These are phyloP conservation scores for Globisporangium yorkense DNA, from an alignment of 352 stramenopile species.

Conservation along the genomic window DNA sequence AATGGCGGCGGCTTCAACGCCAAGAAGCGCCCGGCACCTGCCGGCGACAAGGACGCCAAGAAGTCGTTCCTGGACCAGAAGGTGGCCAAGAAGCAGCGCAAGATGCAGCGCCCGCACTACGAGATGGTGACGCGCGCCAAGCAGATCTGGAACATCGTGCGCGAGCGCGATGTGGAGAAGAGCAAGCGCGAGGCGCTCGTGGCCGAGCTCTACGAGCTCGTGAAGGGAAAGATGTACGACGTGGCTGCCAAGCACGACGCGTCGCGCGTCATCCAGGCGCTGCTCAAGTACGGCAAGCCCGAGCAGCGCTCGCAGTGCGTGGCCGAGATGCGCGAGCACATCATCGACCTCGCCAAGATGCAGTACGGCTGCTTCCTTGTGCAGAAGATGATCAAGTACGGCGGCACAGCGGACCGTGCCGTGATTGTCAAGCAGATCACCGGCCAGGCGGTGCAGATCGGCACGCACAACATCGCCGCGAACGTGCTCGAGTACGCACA, in stretches of 20 bases:
- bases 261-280: constrained; percentile 92
- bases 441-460: constrained; percentile 89
- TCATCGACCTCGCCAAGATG: constrained; percentile 93
- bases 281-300: constrained; percentile 91
- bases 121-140: constrained; percentile 92
- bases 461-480: constrained; percentile 92
- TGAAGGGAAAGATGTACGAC: constrained; percentile 94
- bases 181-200: constrained; percentile 79
- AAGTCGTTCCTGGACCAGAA: constrained; percentile 87
- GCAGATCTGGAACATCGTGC: constrained; percentile 95
- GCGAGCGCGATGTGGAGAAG: constrained; percentile 82
- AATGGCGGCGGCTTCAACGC: constrained; percentile 21
- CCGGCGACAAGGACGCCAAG: constrained; percentile 50
- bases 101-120: constrained; percentile 93
- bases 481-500: constrained; percentile 91
- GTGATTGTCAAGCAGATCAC: constrained; percentile 89
- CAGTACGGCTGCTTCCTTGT: constrained; percentile 97
- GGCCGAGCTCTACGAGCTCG: constrained; percentile 86
- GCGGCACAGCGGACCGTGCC: constrained; percentile 69
- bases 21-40: constrained; percentile 57
- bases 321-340: constrained; percentile 87
- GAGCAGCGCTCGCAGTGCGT: constrained; percentile 87
- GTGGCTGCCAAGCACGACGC: constrained; percentile 95
- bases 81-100: constrained; percentile 90
- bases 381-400: constrained; percentile 96